These are phyloP conservation scores for Trichoderma sp. DNA, from an alignment of 2,329 filamentous ascomycete species.

Conservation along the genomic window DNA sequence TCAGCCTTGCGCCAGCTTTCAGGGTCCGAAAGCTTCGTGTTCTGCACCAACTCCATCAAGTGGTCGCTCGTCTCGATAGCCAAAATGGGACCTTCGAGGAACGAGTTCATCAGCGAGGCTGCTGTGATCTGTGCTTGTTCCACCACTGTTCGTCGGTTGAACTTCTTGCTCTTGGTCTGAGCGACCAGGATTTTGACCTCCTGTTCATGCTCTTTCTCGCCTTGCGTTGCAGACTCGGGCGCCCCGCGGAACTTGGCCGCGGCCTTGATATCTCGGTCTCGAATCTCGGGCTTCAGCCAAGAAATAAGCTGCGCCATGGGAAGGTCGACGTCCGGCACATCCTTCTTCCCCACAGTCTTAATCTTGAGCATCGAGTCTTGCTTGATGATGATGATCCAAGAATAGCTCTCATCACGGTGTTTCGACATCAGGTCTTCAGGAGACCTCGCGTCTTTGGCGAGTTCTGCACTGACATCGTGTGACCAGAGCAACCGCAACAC, in stretches of 20 bases:
- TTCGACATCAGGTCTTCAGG: conserved; percentile 77
- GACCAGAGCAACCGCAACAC: conserved; percentile 79
- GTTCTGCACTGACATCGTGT: conserved; percentile 82
- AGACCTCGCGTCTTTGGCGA: conserved; percentile 77
- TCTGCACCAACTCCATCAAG: conserved; percentile 73
- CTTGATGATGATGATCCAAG: conserved; percentile 88
- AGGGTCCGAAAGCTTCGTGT: conserved; percentile 73
- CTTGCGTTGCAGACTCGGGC: conserved; percentile 25
- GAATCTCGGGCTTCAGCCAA: conserved; percentile 80
- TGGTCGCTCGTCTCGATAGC: conserved; percentile 88
- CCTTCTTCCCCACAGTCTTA: conserved; percentile 74
- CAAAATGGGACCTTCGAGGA: conserved; percentile 76
- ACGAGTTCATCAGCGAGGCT: conserved; percentile 67
- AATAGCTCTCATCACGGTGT: conserved; percentile 76
- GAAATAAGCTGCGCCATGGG: conserved; percentile 70
- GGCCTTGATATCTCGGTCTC: conserved; percentile 71
- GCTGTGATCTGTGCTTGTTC: conserved; percentile 69
- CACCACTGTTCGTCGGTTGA: conserved; percentile 82
- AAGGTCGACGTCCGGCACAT: conserved; percentile 75
- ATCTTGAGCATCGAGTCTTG: conserved; percentile 76
- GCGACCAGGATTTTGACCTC: conserved; percentile 85
- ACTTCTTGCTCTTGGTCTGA: conserved; percentile 86
- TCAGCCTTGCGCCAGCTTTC: conserved; percentile 84
- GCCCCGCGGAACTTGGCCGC: conserved; percentile 46
- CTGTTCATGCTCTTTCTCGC: conserved; percentile 54